A percentile compares a stretch with the other conserved stretches of the same genome.
These are phyloP conservation scores for Globisporangium canariense DNA, from an alignment of 352 stramenopile genomes.

Conservation along the genomic window DNA sequence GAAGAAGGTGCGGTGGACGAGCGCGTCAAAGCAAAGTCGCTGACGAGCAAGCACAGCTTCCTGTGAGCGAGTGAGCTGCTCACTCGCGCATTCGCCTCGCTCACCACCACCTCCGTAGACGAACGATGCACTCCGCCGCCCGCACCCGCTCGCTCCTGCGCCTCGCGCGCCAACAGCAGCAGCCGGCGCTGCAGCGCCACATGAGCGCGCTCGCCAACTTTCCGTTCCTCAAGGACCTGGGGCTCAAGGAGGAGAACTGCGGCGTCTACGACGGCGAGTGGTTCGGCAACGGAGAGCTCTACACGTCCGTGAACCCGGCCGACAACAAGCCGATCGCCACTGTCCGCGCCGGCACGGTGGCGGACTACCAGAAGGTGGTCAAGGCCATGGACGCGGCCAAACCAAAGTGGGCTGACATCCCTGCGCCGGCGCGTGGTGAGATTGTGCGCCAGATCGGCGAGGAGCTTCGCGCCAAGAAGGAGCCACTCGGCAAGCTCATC, in stretches of 20 bases:
- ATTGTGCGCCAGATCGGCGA: conserved; percentile 92
- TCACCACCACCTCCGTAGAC: conserved; percentile 1
- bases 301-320: conserved; percentile 82
- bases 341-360: conserved; percentile 72
- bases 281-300: conserved; percentile 79
- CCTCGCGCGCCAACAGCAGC: conserved; percentile 12
- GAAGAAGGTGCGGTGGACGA: conserved; percentile 12
- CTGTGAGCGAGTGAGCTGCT: neutral
- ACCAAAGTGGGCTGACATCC: conserved; percentile 77
- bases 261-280: conserved; percentile 87
- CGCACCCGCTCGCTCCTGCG: conserved; percentile 15
- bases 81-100: conserved; percentile 10
- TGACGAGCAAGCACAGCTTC: neutral
- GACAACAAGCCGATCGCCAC: conserved; percentile 83
- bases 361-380: conserved; percentile 85
- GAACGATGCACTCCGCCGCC: conserved; percentile 13
- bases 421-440: conserved; percentile 86
- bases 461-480: conserved; percentile 85
- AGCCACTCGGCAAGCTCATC: conserved; percentile 88
- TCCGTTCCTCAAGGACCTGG: conserved; percentile 79
- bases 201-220: conserved; percentile 53
- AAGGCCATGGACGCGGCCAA: conserved; percentile 83
- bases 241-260: conserved; percentile 78
- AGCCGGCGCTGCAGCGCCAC: conserved; percentile 19
- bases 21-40: neutral